These are phyloP conservation scores for Aquilaria agallochum DNA, from an alignment of 441 rosid genomes.

Conservation along the genomic window DNA sequence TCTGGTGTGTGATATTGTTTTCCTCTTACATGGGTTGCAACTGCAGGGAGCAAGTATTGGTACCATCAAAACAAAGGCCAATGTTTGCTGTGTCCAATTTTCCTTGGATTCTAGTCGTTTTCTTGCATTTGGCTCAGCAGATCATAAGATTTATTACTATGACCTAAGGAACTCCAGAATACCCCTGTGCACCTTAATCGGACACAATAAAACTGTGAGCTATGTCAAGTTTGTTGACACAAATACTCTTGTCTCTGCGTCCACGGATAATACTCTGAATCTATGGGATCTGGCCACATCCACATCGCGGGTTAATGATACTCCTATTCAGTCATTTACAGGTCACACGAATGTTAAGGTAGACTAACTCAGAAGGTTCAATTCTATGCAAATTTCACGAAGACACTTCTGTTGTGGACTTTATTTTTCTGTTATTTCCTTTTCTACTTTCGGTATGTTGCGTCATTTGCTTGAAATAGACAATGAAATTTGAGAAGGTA, in stretches of 20 bases:
- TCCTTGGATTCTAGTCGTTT: constrained; percentile 71
- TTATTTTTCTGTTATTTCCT: not conserved
- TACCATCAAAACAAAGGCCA: constrained; percentile 89
- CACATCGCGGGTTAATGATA: constrained; percentile 63
- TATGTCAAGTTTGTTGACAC: constrained; percentile 83
- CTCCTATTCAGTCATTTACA: constrained; percentile 77
- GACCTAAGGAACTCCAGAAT: constrained; percentile 81
- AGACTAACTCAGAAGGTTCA: constrained; percentile 6
- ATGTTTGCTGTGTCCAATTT: constrained; percentile 94
- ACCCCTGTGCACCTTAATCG: constrained; percentile 82
- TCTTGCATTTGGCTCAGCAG: constrained; percentile 97
- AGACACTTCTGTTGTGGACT: not conserved
- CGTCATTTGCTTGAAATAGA: constrained; percentile 1
- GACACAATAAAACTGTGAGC: constrained; percentile 93
- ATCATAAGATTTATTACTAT: constrained; percentile 89
- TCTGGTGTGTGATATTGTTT: constrained; percentile 44
- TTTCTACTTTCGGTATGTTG: not conserved
- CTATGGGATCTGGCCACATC: constrained; percentile 90
- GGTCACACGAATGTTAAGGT: constrained; percentile 94
- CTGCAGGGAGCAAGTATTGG: constrained; percentile 86
- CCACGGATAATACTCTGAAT: constrained; percentile 93
- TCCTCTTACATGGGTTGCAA: constrained; percentile 34
- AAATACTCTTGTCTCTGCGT: constrained; percentile 75
- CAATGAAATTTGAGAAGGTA: not conserved
- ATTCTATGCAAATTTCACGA: not conserved